phyloP scores from a whole-genome alignment of 2,329 filamentous ascomycete genomes.

The Chaetomium globosum region DNA sequence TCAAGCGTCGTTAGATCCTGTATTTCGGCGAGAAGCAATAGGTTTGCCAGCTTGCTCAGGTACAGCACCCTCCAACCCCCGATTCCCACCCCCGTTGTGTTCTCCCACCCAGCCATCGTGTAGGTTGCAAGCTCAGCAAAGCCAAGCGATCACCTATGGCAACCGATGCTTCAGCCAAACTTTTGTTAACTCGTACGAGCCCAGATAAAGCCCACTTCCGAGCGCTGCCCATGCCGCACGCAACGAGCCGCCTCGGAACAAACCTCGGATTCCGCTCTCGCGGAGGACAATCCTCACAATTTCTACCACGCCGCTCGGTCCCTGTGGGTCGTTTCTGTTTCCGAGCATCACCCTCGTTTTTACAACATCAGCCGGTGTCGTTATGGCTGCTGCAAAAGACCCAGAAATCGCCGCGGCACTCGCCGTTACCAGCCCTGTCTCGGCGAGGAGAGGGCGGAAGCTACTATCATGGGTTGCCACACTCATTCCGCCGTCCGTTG shows the following conservation, averaged over 20 bases:
- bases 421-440: constrained; percentile 73
- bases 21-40: neutral
- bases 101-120: neutral
- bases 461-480: constrained; percentile 25
- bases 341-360: constrained; percentile 88
- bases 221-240: constrained; percentile 79
- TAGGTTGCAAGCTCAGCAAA: neutral
- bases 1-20: neutral
- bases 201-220: constrained; percentile 81
- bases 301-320: constrained; percentile 52
- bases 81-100: neutral
- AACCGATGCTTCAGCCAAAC: constrained; percentile 56
- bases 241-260: constrained; percentile 76
- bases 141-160: no score
- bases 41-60: neutral
- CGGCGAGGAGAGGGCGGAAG: constrained; percentile 55
- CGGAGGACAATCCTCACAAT: constrained; percentile 67
- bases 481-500: constrained; percentile 16
- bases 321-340: constrained; percentile 43
- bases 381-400: constrained; percentile 74
- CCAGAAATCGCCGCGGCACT: constrained; percentile 74
- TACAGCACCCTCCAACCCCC: neutral
- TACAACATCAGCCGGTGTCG: constrained; percentile 85
- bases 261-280: constrained; percentile 69
- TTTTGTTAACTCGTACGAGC: constrained; percentile 81